phyloP scores from a whole-genome alignment of 1,284 basidiomycete species.

The Pascua sp. region DNA sequence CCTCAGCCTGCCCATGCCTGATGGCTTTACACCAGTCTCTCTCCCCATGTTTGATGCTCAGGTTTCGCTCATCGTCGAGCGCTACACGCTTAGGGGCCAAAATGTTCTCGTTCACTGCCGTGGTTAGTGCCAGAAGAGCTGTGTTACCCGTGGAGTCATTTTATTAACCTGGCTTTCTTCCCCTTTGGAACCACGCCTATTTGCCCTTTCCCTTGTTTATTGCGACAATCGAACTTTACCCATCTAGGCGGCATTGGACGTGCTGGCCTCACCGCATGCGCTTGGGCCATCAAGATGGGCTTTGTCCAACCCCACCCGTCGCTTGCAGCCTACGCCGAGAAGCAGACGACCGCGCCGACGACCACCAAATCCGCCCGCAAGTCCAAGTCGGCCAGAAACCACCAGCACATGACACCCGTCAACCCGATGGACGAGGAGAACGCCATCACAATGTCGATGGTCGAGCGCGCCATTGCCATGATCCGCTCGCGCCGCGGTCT shows the following conservation, averaged over 20 bases:
- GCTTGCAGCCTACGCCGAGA: slow-evolving; percentile 16
- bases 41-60: slow-evolving; percentile 64
- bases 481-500: slow-evolving; percentile 70
- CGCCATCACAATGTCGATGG: slow-evolving; percentile 58
- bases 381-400: slow-evolving; percentile 6
- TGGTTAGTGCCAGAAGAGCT: slow-evolving; percentile 51
- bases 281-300: slow-evolving; percentile 90
- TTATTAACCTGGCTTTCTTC: too few species aligned
- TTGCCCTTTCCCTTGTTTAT: not conserved
- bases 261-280: slow-evolving; percentile 86
- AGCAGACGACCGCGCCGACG: not conserved
- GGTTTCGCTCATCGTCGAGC: slow-evolving; percentile 65
- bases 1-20: slow-evolving; percentile 78
- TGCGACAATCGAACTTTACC: not conserved
- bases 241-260: slow-evolving; percentile 71
- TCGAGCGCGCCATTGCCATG: slow-evolving; percentile 69
- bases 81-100: slow-evolving; percentile 71
- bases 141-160: not conserved
- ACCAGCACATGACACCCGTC: too few species aligned
- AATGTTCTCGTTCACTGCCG: slow-evolving; percentile 86
- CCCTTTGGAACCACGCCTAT: not conserved
- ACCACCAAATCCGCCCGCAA: not conserved
- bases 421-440: slow-evolving; percentile 42
- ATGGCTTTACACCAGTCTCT: slow-evolving; percentile 77
- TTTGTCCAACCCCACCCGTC: slow-evolving; percentile 54